Evolutionary conservation across 2,329 filamentous ascomycete species (phyloP).

Genomic region (Didymella keratinophila): DNA sequence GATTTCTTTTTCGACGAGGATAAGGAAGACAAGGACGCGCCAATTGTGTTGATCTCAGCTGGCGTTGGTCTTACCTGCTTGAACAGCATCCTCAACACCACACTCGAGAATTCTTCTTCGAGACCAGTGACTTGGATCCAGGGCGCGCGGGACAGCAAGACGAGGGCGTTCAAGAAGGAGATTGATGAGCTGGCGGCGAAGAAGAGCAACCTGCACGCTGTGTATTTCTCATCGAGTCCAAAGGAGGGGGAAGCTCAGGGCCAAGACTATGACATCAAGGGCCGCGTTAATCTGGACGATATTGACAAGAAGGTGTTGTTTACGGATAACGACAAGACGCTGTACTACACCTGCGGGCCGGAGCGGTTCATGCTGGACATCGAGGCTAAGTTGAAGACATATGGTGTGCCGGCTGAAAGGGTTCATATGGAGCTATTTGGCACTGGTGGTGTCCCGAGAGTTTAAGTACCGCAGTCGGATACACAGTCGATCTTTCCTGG

Average conservation of each 20-base stretch:
- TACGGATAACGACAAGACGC: slow-evolving; percentile 61
- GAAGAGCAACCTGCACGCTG: slow-evolving; percentile 59
- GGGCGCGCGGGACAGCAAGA: slow-evolving; percentile 60
- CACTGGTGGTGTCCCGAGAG: slow-evolving; percentile 47
- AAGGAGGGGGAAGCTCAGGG: slow-evolving; percentile 56
- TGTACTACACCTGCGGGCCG: slow-evolving; percentile 78
- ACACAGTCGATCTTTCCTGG: slow-evolving; percentile 7
- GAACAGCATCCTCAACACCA: slow-evolving; percentile 68
- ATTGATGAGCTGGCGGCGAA: slow-evolving; percentile 55
- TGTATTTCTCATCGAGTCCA: slow-evolving; percentile 66
- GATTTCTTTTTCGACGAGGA: slow-evolving; percentile 68
- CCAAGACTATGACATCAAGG: slow-evolving; percentile 66
- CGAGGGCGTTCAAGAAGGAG: slow-evolving; percentile 64
- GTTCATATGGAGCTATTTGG: slow-evolving; percentile 73
- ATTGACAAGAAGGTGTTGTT: slow-evolving; percentile 66
- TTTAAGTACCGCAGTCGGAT: slow-evolving; percentile 19
- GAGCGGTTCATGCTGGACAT: slow-evolving; percentile 72
- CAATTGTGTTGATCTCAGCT: slow-evolving; percentile 71
- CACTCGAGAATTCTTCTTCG: slow-evolving; percentile 33
- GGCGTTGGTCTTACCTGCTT: slow-evolving; percentile 74
- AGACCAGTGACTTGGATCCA: slow-evolving; percentile 71
- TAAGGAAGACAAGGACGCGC: slow-evolving; percentile 53
- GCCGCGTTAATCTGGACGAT: slow-evolving; percentile 66
- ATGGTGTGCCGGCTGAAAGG: slow-evolving; percentile 65
- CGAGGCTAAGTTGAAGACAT: slow-evolving; percentile 59